Percentiles rank a stretch among this genome's conserved stretches.
These are phyloP conservation scores for Diplosphaera chodatii DNA, from an alignment of 139 green algal species.

Conservation along the genomic window DNA sequence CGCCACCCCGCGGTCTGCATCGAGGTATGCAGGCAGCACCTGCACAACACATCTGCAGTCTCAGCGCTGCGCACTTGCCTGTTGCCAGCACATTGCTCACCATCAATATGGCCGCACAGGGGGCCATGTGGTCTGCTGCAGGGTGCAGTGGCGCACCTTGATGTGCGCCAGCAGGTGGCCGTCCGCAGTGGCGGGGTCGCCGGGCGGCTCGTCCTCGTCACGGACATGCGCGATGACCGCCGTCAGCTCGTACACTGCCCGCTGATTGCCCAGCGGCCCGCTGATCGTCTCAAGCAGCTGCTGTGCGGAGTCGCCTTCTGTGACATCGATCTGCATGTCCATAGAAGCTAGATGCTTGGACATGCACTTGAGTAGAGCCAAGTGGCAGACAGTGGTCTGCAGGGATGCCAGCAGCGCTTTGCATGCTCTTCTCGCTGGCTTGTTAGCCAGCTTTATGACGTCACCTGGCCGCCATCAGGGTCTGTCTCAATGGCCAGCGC, in stretches of 20 bases:
- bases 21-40: conserved; percentile 21
- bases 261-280: conserved; percentile 14
- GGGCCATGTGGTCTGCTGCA: background rate
- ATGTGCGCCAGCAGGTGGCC: conserved; percentile 75
- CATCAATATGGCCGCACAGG: no score
- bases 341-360: no score
- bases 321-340: background rate
- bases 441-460: no score
- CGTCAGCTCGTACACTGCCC: conserved; percentile 63
- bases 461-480: conserved; percentile 15
- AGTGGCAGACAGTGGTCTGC: no score
- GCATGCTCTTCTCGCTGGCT: no score
- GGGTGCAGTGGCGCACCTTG: conserved; percentile 31
- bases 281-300: background rate
- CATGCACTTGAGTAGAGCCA: background rate
- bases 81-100: no score
- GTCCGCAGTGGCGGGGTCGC: conserved; percentile 23
- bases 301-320: background rate
- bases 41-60: no score
- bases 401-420: no score
- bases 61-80: no score
- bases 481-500: conserved; percentile 8
- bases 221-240: conserved; percentile 62
- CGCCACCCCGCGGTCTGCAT: conserved; percentile 9
- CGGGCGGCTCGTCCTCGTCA: conserved; percentile 41